Conservation (phyloP, 306 rosid species). For the Senna siamea region DNA sequence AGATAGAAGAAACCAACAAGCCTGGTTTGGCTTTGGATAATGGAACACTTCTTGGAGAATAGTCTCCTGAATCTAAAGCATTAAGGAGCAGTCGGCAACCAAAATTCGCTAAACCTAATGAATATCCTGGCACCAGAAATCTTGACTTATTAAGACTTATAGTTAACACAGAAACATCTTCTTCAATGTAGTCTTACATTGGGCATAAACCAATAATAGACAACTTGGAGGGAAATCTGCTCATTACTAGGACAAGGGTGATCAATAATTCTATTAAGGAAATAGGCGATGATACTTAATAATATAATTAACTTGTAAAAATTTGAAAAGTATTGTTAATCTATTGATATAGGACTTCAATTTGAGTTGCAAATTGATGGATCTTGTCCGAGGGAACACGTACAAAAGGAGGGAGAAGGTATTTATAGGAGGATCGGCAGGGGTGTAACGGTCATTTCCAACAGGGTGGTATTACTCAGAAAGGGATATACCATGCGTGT, state of each 20-base stretch:
- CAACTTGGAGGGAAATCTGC: background rate
- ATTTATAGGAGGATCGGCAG: no score
- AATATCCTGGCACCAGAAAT: background rate
- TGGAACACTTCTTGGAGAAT: background rate
- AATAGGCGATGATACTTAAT: background rate
- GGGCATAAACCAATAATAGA: background rate
- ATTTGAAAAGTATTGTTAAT: background rate
- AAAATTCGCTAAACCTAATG: background rate
- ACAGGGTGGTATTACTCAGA: no score
- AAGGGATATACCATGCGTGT: no score
- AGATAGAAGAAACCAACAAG: background rate
- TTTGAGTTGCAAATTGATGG: background rate
- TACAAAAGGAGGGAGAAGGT: no score
- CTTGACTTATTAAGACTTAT: no score
- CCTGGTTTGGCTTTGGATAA: background rate
- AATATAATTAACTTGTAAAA: background rate
- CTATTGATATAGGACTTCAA: background rate
- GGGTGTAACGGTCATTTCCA: no score
- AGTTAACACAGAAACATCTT: no score
- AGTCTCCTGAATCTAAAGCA: background rate
- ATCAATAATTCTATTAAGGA: background rate
- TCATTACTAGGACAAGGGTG: background rate
- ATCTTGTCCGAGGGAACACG: no score
- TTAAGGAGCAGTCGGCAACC: background rate
- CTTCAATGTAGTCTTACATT: background rate